A percentile compares a stretch with the other conserved stretches of the same genome.
Conservation (phyloP, 1,284 basidiomycete species). For the Trichosporon inkin region DNA sequence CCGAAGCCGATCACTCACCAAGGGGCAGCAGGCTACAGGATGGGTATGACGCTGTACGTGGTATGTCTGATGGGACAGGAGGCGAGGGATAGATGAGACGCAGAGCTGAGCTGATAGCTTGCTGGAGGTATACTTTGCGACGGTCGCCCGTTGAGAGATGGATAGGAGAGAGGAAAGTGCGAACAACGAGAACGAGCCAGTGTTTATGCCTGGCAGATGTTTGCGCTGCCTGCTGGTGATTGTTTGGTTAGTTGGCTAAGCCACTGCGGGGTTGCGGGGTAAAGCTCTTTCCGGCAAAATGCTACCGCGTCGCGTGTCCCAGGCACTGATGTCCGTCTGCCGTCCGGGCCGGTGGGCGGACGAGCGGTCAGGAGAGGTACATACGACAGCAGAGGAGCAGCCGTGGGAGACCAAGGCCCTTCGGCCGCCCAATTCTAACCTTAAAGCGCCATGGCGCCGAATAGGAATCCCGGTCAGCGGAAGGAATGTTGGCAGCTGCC, state of each 20-base stretch:
- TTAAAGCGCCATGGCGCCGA: conserved; percentile 3
- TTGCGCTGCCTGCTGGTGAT: background rate
- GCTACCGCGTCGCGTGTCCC: background rate
- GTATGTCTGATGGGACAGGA: too few relatives aligned
- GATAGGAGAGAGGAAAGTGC: too few relatives aligned
- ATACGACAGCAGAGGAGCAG: background rate
- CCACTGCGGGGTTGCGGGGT: conserved; percentile 7
- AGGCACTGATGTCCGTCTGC: conserved; percentile 3
- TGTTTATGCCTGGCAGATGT: background rate
- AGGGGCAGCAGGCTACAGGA: too few relatives aligned
- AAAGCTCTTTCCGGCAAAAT: background rate
- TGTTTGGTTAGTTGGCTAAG: background rate
- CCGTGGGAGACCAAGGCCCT: background rate
- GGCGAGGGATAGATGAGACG: too few relatives aligned
- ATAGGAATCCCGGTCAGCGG: background rate
- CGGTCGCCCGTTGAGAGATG: too few relatives aligned
- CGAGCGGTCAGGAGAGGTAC: too few relatives aligned
- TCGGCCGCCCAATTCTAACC: background rate
- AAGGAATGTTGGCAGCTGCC: conserved; percentile 9
- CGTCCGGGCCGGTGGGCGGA: background rate
- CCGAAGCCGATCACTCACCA: too few relatives aligned
- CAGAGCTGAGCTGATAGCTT: too few relatives aligned
- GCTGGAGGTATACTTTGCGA: too few relatives aligned
- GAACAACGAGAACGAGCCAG: too few relatives aligned
- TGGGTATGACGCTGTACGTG: too few relatives aligned